Evolutionary conservation across 495 filamentous ascomycete genomes (phyloP).

Genomic region (Penicillium waksmanii): DNA sequence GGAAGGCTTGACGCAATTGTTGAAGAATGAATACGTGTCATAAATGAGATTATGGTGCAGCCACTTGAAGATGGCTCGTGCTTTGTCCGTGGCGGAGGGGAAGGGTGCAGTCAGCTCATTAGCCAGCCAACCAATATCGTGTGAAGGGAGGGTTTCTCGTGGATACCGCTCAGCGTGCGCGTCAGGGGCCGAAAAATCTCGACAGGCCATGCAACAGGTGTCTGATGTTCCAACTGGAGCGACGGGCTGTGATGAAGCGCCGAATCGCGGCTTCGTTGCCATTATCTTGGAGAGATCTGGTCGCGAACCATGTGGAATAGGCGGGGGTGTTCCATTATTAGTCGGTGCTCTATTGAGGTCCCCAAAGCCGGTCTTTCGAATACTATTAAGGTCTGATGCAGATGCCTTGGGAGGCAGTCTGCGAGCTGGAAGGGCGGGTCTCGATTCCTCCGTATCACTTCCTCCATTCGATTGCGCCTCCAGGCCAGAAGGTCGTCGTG

Average conservation of each 20-base stretch:
- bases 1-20: slow-evolving; percentile 63
- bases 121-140: slow-evolving; percentile 72
- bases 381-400: slow-evolving; percentile 31
- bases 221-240: slow-evolving; percentile 15
- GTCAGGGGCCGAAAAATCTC: slow-evolving; percentile 86
- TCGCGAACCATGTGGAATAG: slow-evolving; percentile 59
- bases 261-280: slow-evolving; percentile 56
- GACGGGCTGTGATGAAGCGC: slow-evolving; percentile 23
- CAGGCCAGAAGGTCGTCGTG: slow-evolving; percentile 32
- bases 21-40: slow-evolving; percentile 77
- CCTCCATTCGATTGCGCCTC: slow-evolving; percentile 22
- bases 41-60: slow-evolving; percentile 92
- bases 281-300: slow-evolving; percentile 60
- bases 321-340: slow-evolving; percentile 48
- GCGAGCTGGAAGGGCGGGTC: slow-evolving; percentile 24
- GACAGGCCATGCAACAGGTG: slow-evolving; percentile 72
- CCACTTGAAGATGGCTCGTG: slow-evolving; percentile 91
- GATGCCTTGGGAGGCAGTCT: slow-evolving; percentile 44
- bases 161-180: slow-evolving; percentile 77
- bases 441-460: slow-evolving; percentile 15
- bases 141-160: slow-evolving; percentile 64
- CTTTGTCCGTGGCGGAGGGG: slow-evolving; percentile 81
- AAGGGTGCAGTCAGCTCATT: slow-evolving; percentile 78
- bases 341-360: slow-evolving; percentile 38
- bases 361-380: slow-evolving; percentile 44